phyloP scores from a whole-genome alignment of 2,329 filamentous ascomycete genomes.

The Colletotrichum godetiae region DNA sequence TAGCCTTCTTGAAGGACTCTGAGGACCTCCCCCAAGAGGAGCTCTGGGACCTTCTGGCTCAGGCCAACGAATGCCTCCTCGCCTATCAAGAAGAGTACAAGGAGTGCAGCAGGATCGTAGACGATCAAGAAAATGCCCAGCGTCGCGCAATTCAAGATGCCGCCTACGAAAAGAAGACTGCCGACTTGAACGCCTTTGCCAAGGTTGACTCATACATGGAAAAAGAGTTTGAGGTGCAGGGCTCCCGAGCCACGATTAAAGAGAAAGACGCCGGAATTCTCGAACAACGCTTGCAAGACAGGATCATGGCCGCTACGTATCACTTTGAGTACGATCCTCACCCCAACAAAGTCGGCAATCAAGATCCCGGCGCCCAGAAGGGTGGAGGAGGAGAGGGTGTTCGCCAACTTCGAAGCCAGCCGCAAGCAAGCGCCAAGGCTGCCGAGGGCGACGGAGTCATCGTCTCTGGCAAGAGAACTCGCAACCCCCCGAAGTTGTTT shows the following conservation, averaged over 20 bases:
- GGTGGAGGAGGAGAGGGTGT: constrained; percentile 65
- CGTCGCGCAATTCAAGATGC: constrained; percentile 61
- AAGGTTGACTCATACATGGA: constrained; percentile 56
- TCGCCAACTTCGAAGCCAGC: constrained; percentile 67
- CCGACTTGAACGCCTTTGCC: constrained; percentile 49
- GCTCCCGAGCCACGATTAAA: constrained; percentile 56
- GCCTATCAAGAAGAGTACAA: constrained; percentile 67
- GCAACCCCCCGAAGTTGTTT: constrained; percentile 62
- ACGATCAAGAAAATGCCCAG: constrained; percentile 68
- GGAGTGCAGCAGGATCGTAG: constrained; percentile 60
- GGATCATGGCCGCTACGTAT: constrained; percentile 69
- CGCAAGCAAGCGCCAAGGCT: constrained; percentile 68
- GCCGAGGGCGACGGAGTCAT: constrained; percentile 59
- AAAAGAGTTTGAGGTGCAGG: constrained; percentile 66
- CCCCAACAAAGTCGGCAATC: constrained; percentile 66
- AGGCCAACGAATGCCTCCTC: constrained; percentile 57
- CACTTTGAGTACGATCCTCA: constrained; percentile 71
- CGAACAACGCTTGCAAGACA: constrained; percentile 60
- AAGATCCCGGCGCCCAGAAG: constrained; percentile 67
- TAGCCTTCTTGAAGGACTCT: constrained; percentile 59
- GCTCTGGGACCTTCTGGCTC: constrained; percentile 56
- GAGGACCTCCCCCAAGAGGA: constrained; percentile 61
- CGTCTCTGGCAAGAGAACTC: constrained; percentile 63
- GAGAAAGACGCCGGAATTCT: constrained; percentile 54
- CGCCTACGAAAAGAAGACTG: constrained; percentile 58